Evolutionary conservation across 495 filamentous ascomycete genomes (phyloP), one percentile per base, ranked within the genome.

Genomic region (Glonium stellatum): DNA sequence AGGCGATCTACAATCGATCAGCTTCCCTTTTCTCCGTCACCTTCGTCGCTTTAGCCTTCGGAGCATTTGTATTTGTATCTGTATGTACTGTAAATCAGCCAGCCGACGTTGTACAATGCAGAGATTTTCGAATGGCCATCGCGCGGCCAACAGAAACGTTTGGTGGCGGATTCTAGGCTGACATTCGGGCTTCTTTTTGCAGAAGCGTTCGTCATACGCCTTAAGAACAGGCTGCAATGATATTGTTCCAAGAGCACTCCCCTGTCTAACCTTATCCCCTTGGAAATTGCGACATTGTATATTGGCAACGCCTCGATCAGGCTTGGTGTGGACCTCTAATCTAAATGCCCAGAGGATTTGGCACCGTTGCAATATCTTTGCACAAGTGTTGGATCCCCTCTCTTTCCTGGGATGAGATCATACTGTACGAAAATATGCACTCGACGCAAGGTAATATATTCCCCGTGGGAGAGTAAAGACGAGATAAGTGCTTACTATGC

Each of bases 91-190:
- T n/a, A n/a, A 22, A 51, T 51, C 48, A 31, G 23, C 48, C 18
- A 23, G 48, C 13, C 5, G 5, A 25, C 48, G 48, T 51, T 51
- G 25, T 22, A 51, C 48, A 5, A 50, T 25, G 21, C 18, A 51
- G 48, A 23, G 48, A 23, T 25, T 23, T 23, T 25, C 9, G 27
- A 51, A 23, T 8, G 48, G 48, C 48, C 48, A 51, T 25, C 31
- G 48, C 48, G 21, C 39, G 39, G 10, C 10, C 39, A 11, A 44
- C 6, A 31, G 27, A 22, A 48, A 18, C 6, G 19, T 22, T 12
- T 22, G 21, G 48, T 51, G 48, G 48, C 23, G 48, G 48, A 51
- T 51, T n/a, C 48, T 23, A 51, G 48, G 48, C 48, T 51, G 48
- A 51, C 48, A 25, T 51, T 31, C 27, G 2, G 27, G 27, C 27